Base-by-base conservation (phyloP, 208 protist species). In the Kentomonas sorsogonicus region DNA sequence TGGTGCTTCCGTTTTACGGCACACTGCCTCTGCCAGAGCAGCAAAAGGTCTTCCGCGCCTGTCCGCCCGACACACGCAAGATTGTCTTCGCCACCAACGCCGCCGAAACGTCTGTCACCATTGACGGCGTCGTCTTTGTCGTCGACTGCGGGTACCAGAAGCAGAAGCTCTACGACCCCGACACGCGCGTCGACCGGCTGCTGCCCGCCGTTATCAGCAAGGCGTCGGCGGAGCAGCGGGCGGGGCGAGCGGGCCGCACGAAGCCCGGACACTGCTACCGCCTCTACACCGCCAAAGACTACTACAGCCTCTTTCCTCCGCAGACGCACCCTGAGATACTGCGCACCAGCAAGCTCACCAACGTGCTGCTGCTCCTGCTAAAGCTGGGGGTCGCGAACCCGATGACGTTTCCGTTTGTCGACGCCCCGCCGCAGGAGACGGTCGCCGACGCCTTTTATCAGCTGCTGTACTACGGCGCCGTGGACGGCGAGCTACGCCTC, bases 91-190 rank as follows among this genome's bases (percentile, higher is more conserved):
- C 97, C 0, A 99, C 99, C 5, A 99, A 99, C 80, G 99, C 99
- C 48, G 99, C 98, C 5, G 98, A 99, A 72, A 99, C 98, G 3
- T 99, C 97, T 1, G 72, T 99, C 18, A 99, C 98, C 2, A 99
- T 99, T 61, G 97, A 99, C 56, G 98, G 98, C 48, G 95, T 99
- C 48, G 97, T 99, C 25, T 99, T 97, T 69, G 98, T 99, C 3
- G 87, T 99, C 15, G 98, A 99, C 81, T 94, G 95, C 26, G 98
- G 98, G 18, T 99, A 99, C 56, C 83, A 95, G 45, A 99, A 99
- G 81, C 97, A 99, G 72, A 99, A 97, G 63, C 74, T 97, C 18
- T 98, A 96, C 78, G 97, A 98, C 70, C 82, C 96, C 22, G 75
- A 95, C 34, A 87, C 92, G 9, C 85, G 97, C 46, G 91, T 99